phyloP scores from a whole-genome alignment of 2,329 filamentous ascomycete genomes.

The Corniculantispora saksenae region DNA sequence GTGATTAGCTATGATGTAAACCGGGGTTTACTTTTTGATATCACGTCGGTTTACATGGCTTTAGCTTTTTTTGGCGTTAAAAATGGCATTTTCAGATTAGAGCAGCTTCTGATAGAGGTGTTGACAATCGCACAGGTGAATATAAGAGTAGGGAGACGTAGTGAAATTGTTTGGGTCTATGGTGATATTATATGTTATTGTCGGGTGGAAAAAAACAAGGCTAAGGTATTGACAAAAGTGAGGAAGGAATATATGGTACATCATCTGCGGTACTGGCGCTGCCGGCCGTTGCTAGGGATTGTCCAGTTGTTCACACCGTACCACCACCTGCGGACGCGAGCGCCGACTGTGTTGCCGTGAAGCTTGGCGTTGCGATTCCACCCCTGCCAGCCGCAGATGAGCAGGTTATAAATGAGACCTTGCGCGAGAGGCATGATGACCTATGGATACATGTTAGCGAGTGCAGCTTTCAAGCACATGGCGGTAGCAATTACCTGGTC shows the following conservation, averaged over 20 bases:
- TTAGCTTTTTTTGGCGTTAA: not conserved
- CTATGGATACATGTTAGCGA: constrained; percentile 43
- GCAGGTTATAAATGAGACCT: constrained; percentile 84
- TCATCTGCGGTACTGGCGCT: constrained; percentile 15
- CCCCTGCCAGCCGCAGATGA: constrained; percentile 82
- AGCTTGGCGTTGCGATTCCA: constrained; percentile 82
- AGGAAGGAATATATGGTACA: not conserved
- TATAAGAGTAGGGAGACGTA: not conserved
- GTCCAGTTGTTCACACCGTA: constrained; percentile 91
- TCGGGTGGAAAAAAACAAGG: not conserved
- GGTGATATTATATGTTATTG: not conserved
- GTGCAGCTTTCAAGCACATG: not conserved
- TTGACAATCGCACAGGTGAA: not conserved
- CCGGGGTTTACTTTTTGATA: not conserved
- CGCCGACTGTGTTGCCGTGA: constrained; percentile 74
- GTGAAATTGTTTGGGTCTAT: not conserved
- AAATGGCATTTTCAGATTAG: not conserved
- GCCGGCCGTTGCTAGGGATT: constrained; percentile 44
- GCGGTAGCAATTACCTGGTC: constrained; percentile 70
- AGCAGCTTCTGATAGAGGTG: not conserved
- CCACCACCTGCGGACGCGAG: constrained; percentile 86
- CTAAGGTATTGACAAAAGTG: not conserved
- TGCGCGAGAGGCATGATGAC: constrained; percentile 84
- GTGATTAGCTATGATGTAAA: constrained; percentile 4
- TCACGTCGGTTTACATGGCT: not conserved